Conservation (phyloP, 2,329 filamentous ascomycete genomes). For the Myriosclerotinia curreyana region DNA sequence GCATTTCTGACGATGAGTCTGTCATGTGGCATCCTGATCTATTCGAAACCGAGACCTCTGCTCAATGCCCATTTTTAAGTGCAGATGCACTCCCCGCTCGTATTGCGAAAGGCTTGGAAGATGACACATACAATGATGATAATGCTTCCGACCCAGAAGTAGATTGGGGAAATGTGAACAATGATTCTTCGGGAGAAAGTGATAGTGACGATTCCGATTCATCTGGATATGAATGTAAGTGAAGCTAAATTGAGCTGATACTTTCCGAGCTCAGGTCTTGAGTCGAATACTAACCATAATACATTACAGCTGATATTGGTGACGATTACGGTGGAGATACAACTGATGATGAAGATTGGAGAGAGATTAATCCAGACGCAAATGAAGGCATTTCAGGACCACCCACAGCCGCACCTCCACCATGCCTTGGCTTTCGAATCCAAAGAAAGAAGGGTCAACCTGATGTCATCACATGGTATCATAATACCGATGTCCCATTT, state of each 20-base stretch:
- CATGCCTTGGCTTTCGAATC: constrained; percentile 23
- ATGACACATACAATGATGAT: constrained; percentile 18
- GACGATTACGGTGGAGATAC: constrained; percentile 17
- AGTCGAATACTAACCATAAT: constrained; percentile 7
- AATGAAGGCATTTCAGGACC: background rate
- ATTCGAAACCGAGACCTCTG: constrained; percentile 8
- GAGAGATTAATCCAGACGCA: constrained; percentile 15
- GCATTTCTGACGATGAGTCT: constrained; percentile 11
- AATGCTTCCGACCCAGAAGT: constrained; percentile 11
- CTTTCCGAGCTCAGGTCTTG: background rate
- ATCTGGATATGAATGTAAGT: constrained; percentile 22
- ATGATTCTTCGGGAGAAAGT: constrained; percentile 10
- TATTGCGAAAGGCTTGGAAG: constrained; percentile 17
- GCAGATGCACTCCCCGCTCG: constrained; percentile 16
- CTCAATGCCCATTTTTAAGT: constrained; percentile 12
- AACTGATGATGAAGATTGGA: constrained; percentile 21
- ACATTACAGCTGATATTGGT: constrained; percentile 45
- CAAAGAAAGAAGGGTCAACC: constrained; percentile 31
- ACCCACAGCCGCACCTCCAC: constrained; percentile 9
- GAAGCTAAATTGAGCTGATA: background rate
- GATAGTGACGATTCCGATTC: constrained; percentile 14
- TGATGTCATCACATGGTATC: constrained; percentile 38
- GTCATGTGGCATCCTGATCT: constrained; percentile 18
- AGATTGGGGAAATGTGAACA: constrained; percentile 12
- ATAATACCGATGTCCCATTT: constrained; percentile 41